Base-by-base conservation (phyloP, 2,329 filamentous ascomycete genomes). In the Sclerotinia glacialis region DNA sequence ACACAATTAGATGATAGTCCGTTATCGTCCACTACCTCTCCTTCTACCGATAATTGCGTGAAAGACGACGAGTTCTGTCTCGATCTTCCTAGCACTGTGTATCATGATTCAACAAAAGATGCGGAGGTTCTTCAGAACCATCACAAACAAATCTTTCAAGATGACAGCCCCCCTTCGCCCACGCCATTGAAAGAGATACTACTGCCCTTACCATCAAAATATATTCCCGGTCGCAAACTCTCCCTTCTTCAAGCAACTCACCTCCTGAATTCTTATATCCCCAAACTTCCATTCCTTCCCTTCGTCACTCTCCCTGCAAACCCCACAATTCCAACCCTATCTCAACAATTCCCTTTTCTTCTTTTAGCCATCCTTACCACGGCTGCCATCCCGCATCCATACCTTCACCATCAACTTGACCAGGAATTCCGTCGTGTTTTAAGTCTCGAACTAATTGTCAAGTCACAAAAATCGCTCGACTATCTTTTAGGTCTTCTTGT, bases 401-500 rank as follows among this genome's bases (percentile, higher is more conserved):
- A 70, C 21, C 54, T 75, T 2, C 71, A 73, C 59, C 69, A 71
- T n/a, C 74, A 75, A 49, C 64, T 76, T 18, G 70, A 74, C 37
- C 67, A 74, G 63, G 73, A 75, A 58, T 76, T 75, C 44, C 68
- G 70, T 40, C 70, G 72, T 14, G 68, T 75, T 4, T 40, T 76
- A 4, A 74, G 72, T 62, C 58, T 67, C 9, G 74, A 75, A 56
- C 63, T 76, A 2, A 83, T 88, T 2, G 80, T 85, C 0, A 81
- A 83, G 4, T 84, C 85, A 0, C 83, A 86, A 77, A 81, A 84
- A 63, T 85, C 80, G 26, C 69, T 87, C 21, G 85, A 88, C 68
- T 74, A 86, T 42, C 74, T 88, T 0, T 83, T 85, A 69, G 85
- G 85, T 2, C 74, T 88, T n/a, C 76, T 87, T 52, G 79, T 87